Evolutionary conservation across 2,329 filamentous ascomycete species (phyloP), one percentile per base, ranked within the genome.

Genomic region (Penicillium thymicola): DNA sequence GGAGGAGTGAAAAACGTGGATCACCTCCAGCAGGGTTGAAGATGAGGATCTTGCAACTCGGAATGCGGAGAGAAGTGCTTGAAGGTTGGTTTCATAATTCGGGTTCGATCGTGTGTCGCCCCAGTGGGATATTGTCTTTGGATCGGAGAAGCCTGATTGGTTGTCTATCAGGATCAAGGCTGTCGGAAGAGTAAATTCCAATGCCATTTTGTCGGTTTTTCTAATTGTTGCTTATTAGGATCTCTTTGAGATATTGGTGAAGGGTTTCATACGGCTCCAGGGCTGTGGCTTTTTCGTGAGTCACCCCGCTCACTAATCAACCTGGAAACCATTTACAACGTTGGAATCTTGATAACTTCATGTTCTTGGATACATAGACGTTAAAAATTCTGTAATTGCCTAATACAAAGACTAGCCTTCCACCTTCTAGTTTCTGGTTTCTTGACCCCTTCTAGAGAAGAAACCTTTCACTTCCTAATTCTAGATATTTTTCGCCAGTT

Each of bases 151-250:
- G 43, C 64, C 78, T 25, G 72, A 63, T 65, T 81, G 79, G 38
- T 78, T 75, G 66, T 82, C 79, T 51, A 81, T 78, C 11, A 81
- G 65, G 50, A 81, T 69, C 34, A 81, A 70, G 6, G 75, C 77
- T 1, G 78, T 79, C 28, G 67, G 72, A 5, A 59, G 47, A 30
- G 41, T 55, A 40, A 70, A 55, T 42, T 63, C 48, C 21, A 68
- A 48, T 42, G 59, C 14, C 63, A 65, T 65, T 50, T 58, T 61
- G 18, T 30, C 4, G 5, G 21, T 16, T 40, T 7, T 34, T 46
- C 5, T 9, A 25, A 23, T 23, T 46, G 4, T 5, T 23, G 18
- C 3, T 45, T 23, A 45, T 16, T 21, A 9, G 18, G 2, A 13
- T 30, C 7, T 14, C 2, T 30, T 14, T 4, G 7, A 32, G 27